Percentiles rank a stretch among this genome's conserved stretches.
Conservation (phyloP, 208 protist genomes). For the Blechomonas ayalai region DNA sequence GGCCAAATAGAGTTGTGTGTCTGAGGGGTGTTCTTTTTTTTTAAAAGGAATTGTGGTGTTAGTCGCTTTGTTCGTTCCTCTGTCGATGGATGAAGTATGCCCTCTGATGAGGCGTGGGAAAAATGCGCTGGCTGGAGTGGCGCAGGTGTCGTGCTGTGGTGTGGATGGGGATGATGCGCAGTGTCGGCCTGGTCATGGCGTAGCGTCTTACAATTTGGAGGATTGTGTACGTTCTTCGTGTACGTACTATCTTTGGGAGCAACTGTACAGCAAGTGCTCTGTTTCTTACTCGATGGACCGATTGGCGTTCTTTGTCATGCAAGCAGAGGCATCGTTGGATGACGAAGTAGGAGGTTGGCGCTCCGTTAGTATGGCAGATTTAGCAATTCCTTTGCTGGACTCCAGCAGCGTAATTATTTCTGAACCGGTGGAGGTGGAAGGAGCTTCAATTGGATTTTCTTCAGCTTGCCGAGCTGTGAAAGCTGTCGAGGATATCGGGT, state of each 20-base stretch:
- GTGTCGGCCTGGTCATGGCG: too few species aligned
- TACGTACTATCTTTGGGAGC: constrained; percentile 52
- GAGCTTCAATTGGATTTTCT: too few species aligned
- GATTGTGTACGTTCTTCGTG: constrained; percentile 10
- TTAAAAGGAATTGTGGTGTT: not conserved
- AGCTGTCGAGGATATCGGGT: too few species aligned
- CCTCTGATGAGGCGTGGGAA: too few species aligned
- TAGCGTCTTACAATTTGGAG: too few species aligned
- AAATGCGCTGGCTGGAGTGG: too few species aligned
- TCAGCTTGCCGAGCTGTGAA: too few species aligned
- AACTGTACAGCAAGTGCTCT: constrained; percentile 22
- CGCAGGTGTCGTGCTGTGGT: too few species aligned
- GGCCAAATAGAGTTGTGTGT: constrained; percentile 9
- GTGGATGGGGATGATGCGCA: too few species aligned
- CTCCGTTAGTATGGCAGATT: not conserved
- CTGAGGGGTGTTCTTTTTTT: constrained; percentile 9
- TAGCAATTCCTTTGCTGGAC: constrained; percentile 6
- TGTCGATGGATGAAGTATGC: not conserved
- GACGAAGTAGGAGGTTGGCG: not conserved
- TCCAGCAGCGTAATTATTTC: too few species aligned
- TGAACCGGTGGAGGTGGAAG: too few species aligned
- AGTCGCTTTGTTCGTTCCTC: not conserved
- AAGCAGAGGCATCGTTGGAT: not conserved
- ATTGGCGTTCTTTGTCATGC: constrained; percentile 4
- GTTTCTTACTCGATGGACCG: constrained; percentile 25